Evolutionary conservation across 805 yeast genomes (phyloP), one percentile per base, ranked within the genome.

Genomic region (Ogataea trehaloabstinens): DNA sequence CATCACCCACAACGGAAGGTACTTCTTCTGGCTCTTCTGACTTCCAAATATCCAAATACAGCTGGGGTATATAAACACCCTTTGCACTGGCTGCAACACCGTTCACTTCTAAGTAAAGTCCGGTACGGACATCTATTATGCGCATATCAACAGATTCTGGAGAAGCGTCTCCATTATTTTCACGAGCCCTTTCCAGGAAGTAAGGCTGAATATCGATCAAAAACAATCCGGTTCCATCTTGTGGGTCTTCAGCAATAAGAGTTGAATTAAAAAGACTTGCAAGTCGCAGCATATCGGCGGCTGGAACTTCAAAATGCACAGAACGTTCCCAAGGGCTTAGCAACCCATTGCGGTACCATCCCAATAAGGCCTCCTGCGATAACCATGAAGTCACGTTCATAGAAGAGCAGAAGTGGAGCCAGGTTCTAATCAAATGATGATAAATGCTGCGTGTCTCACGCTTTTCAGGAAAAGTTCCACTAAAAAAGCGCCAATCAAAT

Each of bases 401-500:
- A 39, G 67, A 69, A 2, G 66, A 58, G 18, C 71, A 56, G 37
- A 75, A 65, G 37, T 66, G 67, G 16, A 71, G 46, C 72, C 76
- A 75, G 12, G 70, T 70, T 28, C 70, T 58, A 11, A 70, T 64
- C 29, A 73, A 47, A 38, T 67, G 67, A 41, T 73, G 76, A 44
- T 79, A 63, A n/a, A 45, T 35, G 3, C 76, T 67, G 12, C 68
- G 73, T 45, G 64, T 60, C 43, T 68, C 68, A 30, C 61, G 63
- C 25, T 60, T 49, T 27, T 59, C 60, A 22, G 51, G 49, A n/a
- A 70, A 57, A 27, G 68, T 60, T 34, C 63, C 56, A 46, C 69
- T 71, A 68, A 80, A 82, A 49, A 79, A 81, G 42, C 86, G 68
- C 84, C 85, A 80, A 56, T 82, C 88, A 50, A 80, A 80, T 38